Percentiles rank a stretch among this genome's conserved stretches.
Evolutionary conservation across 139 green algal species (phyloP).

Genomic region (Coelastrella sp.): DNA sequence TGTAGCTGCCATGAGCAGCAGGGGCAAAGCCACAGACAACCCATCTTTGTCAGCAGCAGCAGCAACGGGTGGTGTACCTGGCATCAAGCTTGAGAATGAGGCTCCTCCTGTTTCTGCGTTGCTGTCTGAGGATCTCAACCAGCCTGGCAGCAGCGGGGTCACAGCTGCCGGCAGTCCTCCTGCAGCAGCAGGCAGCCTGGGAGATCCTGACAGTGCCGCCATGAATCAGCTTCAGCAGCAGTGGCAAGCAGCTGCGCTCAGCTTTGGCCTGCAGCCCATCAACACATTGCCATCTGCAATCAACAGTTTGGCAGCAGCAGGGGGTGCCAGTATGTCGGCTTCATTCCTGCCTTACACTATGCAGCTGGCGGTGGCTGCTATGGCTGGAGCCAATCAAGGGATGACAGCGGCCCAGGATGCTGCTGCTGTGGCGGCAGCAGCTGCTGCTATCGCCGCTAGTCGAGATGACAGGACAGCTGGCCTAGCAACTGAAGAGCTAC

Average conservation of each 20-base stretch:
- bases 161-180: background rate
- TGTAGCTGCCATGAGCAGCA: background rate
- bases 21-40: background rate
- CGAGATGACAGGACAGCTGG: background rate
- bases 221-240: slow-evolving; percentile 40
- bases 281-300: slow-evolving; percentile 14
- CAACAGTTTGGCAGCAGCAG: slow-evolving; percentile 18
- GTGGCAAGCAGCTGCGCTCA: slow-evolving; percentile 27
- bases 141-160: background rate
- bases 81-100: background rate
- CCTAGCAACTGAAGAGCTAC: background rate
- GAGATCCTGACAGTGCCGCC: background rate
- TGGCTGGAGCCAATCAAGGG: slow-evolving; percentile 39
- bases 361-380: slow-evolving; percentile 46
- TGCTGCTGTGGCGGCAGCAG: background rate
- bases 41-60: background rate
- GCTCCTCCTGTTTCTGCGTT: background rate
- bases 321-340: slow-evolving; percentile 5
- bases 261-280: slow-evolving; percentile 33
- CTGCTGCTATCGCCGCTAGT: background rate
- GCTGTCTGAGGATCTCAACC: background rate
- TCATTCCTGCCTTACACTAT: slow-evolving; percentile 41
- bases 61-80: background rate
- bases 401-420: slow-evolving; percentile 25
- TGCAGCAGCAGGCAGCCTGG: background rate